These are phyloP conservation scores for Schizochytrium sp. DNA, from an alignment of 108 stramenopile genomes.

Conservation along the genomic window DNA sequence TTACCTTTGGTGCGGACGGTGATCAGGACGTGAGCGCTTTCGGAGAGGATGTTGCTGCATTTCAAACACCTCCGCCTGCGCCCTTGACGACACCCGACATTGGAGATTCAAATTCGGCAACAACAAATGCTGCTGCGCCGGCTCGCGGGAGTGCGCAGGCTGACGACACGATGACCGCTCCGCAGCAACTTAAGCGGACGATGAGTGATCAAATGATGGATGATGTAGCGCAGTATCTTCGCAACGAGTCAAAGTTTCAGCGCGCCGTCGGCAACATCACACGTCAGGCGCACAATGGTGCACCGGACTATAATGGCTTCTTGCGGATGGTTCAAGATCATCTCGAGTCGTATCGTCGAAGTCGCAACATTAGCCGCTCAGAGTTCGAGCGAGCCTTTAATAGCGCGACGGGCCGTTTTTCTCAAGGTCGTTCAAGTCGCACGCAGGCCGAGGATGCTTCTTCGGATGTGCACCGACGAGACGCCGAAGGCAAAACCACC, in stretches of 20 bases:
- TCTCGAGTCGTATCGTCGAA: not conserved
- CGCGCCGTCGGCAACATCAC: not conserved
- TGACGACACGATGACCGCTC: not conserved
- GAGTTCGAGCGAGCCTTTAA: not conserved
- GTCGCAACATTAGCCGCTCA: not conserved
- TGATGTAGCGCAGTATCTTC: not conserved
- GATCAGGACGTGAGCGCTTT: not conserved
- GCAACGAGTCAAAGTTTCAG: not conserved
- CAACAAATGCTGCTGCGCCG: too few species aligned
- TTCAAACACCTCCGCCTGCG: too few species aligned
- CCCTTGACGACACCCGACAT: too few species aligned
- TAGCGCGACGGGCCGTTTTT: not conserved
- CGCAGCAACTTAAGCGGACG: not conserved
- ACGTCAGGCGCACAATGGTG: not conserved
- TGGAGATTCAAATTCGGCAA: too few species aligned
- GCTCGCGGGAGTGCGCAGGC: too few species aligned
- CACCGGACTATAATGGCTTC: not conserved
- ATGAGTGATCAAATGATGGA: slow-evolving; percentile 11
- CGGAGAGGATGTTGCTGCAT: too few species aligned
- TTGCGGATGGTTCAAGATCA: not conserved
- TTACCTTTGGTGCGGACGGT: not conserved
- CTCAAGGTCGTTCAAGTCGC: not conserved
- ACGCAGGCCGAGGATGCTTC: not conserved
- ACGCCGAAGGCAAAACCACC: too few species aligned
- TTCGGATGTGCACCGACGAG: too few species aligned